phyloP scores from a whole-genome alignment of 805 yeast genomes.

The Metschnikowia lachancei region DNA sequence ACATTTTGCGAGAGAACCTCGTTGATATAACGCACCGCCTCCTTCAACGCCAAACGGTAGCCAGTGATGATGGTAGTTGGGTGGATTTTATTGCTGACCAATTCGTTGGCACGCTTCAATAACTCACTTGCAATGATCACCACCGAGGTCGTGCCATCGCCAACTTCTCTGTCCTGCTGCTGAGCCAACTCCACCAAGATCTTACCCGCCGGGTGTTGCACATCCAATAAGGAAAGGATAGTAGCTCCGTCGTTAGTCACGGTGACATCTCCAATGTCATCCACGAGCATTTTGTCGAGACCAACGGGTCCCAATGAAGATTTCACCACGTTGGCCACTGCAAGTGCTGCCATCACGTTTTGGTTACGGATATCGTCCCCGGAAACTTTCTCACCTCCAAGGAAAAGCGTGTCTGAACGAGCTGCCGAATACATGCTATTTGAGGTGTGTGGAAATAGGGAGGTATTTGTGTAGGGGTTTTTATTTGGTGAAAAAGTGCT shows the following conservation, averaged over 20 bases:
- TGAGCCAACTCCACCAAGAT: conserved; percentile 95
- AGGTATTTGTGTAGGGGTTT: too few species aligned
- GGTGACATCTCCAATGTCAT: conserved; percentile 97
- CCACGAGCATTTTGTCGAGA: conserved; percentile 96
- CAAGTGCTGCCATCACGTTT: conserved; percentile 89
- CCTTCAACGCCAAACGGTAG: conserved; percentile 87
- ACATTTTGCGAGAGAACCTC: conserved; percentile 83
- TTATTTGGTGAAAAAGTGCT: too few species aligned
- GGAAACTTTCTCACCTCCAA: conserved; percentile 92
- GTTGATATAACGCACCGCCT: conserved; percentile 80
- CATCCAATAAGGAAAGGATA: conserved; percentile 83
- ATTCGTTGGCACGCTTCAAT: conserved; percentile 86
- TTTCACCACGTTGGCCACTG: conserved; percentile 80
- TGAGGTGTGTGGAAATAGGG: not conserved
- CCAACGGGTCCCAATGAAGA: conserved; percentile 98
- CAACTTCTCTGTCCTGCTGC: conserved; percentile 98
- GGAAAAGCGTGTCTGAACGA: conserved; percentile 88
- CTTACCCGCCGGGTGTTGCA: conserved; percentile 98
- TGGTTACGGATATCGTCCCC: conserved; percentile 97
- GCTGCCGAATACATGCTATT: conserved; percentile 63
- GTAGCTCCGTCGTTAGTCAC: conserved; percentile 99
- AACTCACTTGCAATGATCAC: conserved; percentile 94
- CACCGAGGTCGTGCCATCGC: conserved; percentile 97
- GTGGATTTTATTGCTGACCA: conserved; percentile 90
- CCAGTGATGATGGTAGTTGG: conserved; percentile 98